A percentile compares a stretch with the other conserved stretches of the same genome.
Evolutionary conservation across 495 filamentous ascomycete species (phyloP).

Genomic region (Corynascus novoguineensis): DNA sequence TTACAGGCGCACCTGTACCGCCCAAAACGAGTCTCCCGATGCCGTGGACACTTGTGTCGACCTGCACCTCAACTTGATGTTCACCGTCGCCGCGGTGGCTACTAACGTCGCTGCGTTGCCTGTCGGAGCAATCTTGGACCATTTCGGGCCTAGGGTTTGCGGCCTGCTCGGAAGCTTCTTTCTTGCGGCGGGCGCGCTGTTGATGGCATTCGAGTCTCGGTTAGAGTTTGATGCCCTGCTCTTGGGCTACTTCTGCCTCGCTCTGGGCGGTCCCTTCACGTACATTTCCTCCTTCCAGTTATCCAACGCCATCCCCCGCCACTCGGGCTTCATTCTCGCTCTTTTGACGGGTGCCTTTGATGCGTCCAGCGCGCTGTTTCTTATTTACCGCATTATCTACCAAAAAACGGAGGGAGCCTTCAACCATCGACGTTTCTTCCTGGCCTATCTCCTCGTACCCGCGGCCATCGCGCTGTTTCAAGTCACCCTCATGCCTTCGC

Average conservation of each 20-base stretch:
- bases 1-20: constrained; percentile 57
- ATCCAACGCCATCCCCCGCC: constrained; percentile 84
- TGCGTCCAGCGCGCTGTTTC: constrained; percentile 79
- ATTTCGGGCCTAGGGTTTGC: constrained; percentile 71
- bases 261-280: constrained; percentile 81
- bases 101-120: constrained; percentile 77
- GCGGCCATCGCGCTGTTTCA: constrained; percentile 63
- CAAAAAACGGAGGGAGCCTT: constrained; percentile 56
- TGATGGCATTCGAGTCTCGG: constrained; percentile 65
- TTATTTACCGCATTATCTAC: constrained; percentile 76
- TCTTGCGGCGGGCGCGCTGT: constrained; percentile 60
- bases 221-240: constrained; percentile 68
- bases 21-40: constrained; percentile 46
- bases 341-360: constrained; percentile 87
- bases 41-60: constrained; percentile 61
- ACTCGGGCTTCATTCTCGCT: constrained; percentile 79
- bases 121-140: constrained; percentile 79
- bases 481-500: constrained; percentile 66
- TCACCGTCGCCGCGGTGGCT: constrained; percentile 82
- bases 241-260: constrained; percentile 72
- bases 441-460: constrained; percentile 70
- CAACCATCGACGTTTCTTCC: constrained; percentile 66
- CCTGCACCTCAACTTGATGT: constrained; percentile 85
- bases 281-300: constrained; percentile 90
- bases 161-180: constrained; percentile 67